A percentile compares a stretch with the other conserved stretches of the same genome.
phyloP scores from a whole-genome alignment of 2,329 filamentous ascomycete genomes.

The Fonsecaea multimorphosa region DNA sequence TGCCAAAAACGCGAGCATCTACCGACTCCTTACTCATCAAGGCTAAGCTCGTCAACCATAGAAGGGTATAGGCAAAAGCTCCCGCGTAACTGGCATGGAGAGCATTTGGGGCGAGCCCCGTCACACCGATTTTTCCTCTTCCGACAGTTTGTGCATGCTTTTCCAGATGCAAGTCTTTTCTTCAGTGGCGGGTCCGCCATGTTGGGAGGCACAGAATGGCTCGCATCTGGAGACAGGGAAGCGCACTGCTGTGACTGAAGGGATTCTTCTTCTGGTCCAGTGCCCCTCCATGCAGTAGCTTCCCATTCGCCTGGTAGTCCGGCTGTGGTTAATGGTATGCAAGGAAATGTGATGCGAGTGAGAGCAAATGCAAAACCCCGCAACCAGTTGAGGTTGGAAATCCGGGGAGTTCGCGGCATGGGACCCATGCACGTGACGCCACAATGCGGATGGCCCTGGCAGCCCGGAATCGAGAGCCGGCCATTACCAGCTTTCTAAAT shows the following conservation, averaged over 20 bases:
- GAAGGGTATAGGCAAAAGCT: slow-evolving; percentile 1
- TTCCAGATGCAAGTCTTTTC: slow-evolving; percentile 11
- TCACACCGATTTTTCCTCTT: slow-evolving; percentile 15
- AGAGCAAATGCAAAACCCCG: background rate
- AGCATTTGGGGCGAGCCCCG: background rate
- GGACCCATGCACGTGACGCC: background rate
- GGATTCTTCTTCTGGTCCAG: background rate
- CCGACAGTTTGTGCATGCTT: slow-evolving; percentile 13
- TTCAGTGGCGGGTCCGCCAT: slow-evolving; percentile 9
- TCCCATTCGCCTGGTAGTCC: background rate
- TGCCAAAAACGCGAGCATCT: background rate
- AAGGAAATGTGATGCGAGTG: background rate
- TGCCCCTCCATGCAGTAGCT: background rate
- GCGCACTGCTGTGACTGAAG: background rate
- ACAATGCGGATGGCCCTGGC: background rate
- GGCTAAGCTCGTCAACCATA: slow-evolving; percentile 8
- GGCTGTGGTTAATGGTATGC: background rate
- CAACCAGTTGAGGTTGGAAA: background rate
- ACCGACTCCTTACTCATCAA: background rate
- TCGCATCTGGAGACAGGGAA: background rate
- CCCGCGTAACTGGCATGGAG: background rate
- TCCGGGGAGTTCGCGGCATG: background rate
- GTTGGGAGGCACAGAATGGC: background rate
- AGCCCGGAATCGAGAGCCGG: background rate
- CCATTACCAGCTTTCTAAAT: background rate